These are phyloP conservation scores for Trypanosoma mega DNA, from an alignment of 208 protist species.

Conservation along the genomic window DNA sequence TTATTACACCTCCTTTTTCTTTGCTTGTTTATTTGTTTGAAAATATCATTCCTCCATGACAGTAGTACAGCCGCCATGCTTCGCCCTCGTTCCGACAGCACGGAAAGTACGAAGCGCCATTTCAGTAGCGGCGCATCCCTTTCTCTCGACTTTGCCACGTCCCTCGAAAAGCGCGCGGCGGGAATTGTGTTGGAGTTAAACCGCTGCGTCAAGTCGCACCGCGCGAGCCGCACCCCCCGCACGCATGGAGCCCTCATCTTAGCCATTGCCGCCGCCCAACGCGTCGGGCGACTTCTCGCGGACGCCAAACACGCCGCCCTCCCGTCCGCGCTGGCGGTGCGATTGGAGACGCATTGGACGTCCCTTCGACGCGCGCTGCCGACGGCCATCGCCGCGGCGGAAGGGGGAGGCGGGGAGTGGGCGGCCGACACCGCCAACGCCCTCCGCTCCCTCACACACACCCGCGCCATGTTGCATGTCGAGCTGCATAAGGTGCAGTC, in stretches of 20 bases:
- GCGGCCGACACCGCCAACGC: constrained; percentile 46
- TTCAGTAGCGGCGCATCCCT: not conserved
- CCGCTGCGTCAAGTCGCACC: constrained; percentile 27
- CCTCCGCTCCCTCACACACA: constrained; percentile 73
- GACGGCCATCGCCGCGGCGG: constrained; percentile 36
- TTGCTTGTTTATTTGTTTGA: too few species aligned
- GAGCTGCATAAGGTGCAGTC: constrained; percentile 77
- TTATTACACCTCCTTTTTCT: too few species aligned
- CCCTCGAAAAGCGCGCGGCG: constrained; percentile 20
- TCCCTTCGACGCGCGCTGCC: constrained; percentile 52
- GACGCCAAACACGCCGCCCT: constrained; percentile 25
- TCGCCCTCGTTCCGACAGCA: too few species aligned
- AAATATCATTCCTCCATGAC: too few species aligned
- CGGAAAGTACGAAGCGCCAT: too few species aligned
- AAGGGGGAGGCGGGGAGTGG: constrained; percentile 25
- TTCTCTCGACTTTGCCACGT: constrained; percentile 10
- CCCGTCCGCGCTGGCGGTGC: constrained; percentile 10
- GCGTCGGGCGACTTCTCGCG: constrained; percentile 34
- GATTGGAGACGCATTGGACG: constrained; percentile 37
- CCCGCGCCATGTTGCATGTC: constrained; percentile 60
- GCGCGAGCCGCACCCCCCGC: constrained; percentile 23
- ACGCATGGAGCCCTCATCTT: constrained; percentile 52
- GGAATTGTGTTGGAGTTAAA: constrained; percentile 31
- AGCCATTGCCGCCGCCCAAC: constrained; percentile 46
- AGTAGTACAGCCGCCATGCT: too few species aligned